Evolutionary conservation across 768 basidiomycete species (phyloP).

Genomic region (Trametes elegans): DNA sequence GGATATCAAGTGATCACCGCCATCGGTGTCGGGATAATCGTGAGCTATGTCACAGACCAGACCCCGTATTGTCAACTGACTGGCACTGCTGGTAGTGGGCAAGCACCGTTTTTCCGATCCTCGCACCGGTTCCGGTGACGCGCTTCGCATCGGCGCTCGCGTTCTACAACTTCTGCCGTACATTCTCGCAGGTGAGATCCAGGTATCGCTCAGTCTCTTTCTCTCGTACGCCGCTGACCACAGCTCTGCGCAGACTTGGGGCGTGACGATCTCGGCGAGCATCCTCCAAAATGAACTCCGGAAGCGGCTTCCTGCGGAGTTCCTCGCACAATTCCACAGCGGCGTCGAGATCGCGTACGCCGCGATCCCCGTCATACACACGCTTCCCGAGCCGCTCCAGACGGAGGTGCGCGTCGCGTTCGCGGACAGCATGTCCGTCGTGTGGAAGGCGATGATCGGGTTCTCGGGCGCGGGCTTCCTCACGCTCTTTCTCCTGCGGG

Average conservation of each 20-base stretch:
- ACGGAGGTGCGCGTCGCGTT: conserved; percentile 42
- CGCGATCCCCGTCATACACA: conserved; percentile 41
- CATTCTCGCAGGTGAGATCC: conserved; percentile 25
- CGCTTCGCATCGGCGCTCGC: conserved; percentile 35
- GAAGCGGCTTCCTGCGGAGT: conserved; percentile 38
- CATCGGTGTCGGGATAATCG: conserved; percentile 18
- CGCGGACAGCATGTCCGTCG: conserved; percentile 33
- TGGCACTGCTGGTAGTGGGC: conserved; percentile 13
- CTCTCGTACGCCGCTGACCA: not conserved
- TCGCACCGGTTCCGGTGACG: conserved; percentile 29
- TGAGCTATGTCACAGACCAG: not conserved
- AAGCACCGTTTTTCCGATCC: conserved; percentile 21
- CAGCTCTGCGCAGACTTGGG: conserved; percentile 42
- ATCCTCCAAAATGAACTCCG: conserved; percentile 52
- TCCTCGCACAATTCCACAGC: conserved; percentile 34
- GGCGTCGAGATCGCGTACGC: conserved; percentile 44
- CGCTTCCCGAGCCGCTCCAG: conserved; percentile 34
- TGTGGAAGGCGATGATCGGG: conserved; percentile 46
- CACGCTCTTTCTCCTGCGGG: conserved; percentile 33
- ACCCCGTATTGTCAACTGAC: too few species aligned
- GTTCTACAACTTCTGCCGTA: conserved; percentile 29
- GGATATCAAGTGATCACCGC: conserved; percentile 30
- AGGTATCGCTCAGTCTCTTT: not conserved
- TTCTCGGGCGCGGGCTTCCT: conserved; percentile 38
- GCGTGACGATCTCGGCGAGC: conserved; percentile 47